Percentiles rank a stretch among this genome's conserved stretches.
Evolutionary conservation across 2,329 filamentous ascomycete genomes (phyloP).

Genomic region (Nectriaceae sp.): DNA sequence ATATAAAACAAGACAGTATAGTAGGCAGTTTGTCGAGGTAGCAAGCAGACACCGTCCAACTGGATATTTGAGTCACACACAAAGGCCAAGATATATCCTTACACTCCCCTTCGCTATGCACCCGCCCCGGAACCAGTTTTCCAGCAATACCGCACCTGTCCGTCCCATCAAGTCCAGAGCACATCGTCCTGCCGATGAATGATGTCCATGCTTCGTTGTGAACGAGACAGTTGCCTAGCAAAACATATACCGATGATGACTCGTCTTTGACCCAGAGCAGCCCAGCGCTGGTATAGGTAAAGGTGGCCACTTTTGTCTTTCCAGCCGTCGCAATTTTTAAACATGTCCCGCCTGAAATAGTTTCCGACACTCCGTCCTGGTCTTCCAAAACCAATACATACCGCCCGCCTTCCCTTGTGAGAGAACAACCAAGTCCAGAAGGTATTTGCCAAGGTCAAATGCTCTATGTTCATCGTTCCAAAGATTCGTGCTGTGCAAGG

Average conservation of each 20-base stretch:
- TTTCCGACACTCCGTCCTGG: slow-evolving; percentile 42
- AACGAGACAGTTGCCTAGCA: slow-evolving; percentile 32
- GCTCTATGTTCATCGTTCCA: slow-evolving; percentile 48
- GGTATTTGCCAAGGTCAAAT: slow-evolving; percentile 47
- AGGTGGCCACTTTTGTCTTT: slow-evolving; percentile 45
- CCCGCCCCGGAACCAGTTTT: slow-evolving; percentile 41
- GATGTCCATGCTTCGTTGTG: slow-evolving; percentile 27
- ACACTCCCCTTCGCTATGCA: slow-evolving; percentile 49
- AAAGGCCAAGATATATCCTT: slow-evolving; percentile 42
- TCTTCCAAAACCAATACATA: slow-evolving; percentile 40
- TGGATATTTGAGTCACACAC: slow-evolving; percentile 36
- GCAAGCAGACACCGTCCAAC: slow-evolving; percentile 30
- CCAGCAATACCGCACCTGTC: slow-evolving; percentile 42
- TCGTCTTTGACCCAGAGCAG: slow-evolving; percentile 35
- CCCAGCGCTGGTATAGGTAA: slow-evolving; percentile 28
- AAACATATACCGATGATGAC: slow-evolving; percentile 33
- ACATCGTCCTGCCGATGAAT: slow-evolving; percentile 2
- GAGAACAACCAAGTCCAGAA: slow-evolving; percentile 45
- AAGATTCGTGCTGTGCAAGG: slow-evolving; percentile 37
- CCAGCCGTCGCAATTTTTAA: slow-evolving; percentile 37
- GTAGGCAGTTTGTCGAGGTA: slow-evolving; percentile 24
- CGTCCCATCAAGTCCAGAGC: slow-evolving; percentile 18
- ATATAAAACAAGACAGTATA: slow-evolving; percentile 2
- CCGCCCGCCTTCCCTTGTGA: slow-evolving; percentile 37
- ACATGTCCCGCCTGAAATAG: slow-evolving; percentile 38